Evolutionary conservation across 2,329 filamentous ascomycete genomes (phyloP), one percentile per base, ranked within the genome.

Genomic region (Myriosclerotinia duriaeana): DNA sequence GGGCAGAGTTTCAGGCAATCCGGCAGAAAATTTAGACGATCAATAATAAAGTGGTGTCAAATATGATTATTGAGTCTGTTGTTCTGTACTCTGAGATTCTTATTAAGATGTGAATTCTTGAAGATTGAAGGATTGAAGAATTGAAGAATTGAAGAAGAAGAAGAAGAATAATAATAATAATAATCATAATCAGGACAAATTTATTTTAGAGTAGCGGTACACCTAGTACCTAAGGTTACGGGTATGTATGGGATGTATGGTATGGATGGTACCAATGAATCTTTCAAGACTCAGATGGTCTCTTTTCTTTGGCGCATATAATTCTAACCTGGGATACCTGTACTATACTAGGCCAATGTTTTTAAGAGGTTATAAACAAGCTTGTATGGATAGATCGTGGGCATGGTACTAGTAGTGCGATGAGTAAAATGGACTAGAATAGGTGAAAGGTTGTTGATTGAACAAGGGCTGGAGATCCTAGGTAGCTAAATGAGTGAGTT

Each of bases 11-110:
- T 60, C 26, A 60, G 58, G 30, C 30, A 60, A 60, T 60, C 58
- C 58, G 58, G 58, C 58, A 60, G 44, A 22, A 44, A 26, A 60
- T 38, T 50, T 38, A 60, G 56, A 50, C 56, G 30, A 60, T 30
- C 22, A 50, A 22, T 17, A 30, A 50, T 48, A 14, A 36, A 36
- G 34, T 17, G 12, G 15, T 53, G 5, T 46, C 12, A 11, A 59
- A n/a, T 20, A 20, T 8, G 2, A 20, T 20, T 26, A 26, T 26
- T 26, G 26, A 26, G 26, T 26, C 26, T 26, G 26, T 26, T 26
- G 26, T 26, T 2, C 26, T 26, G 26, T 26, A 26, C 26, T 26
- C 26, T 26, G 26, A 26, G n/a, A n/a, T n/a, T 26, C 26, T 26
- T 26, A 26, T 26, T 26, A 26, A 26, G 26, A 26, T 26, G 26